Evolutionary conservation across 768 basidiomycete genomes (phyloP).

Genomic region (Mycena chlorophos): DNA sequence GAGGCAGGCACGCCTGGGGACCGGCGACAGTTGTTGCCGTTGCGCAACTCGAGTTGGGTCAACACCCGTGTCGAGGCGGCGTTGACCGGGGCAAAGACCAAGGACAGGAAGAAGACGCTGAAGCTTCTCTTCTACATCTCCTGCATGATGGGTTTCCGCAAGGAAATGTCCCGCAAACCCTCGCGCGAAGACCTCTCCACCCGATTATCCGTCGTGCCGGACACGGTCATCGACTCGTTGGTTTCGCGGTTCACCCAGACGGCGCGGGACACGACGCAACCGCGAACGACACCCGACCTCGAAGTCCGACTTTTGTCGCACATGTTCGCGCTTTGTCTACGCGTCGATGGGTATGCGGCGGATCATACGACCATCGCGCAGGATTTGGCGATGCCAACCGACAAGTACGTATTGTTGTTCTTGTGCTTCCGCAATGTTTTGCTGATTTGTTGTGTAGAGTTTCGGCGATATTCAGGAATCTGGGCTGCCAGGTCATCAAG

Average conservation of each 20-base stretch:
- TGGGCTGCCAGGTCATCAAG: conserved; percentile 72
- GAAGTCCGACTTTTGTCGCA: conserved; percentile 74
- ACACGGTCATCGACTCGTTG: conserved; percentile 69
- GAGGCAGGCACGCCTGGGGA: conserved; percentile 49
- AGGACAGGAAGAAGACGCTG: conserved; percentile 61
- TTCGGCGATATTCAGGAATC: conserved; percentile 47
- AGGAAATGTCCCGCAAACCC: conserved; percentile 39
- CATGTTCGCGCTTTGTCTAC: conserved; percentile 79
- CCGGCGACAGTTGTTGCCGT: conserved; percentile 59
- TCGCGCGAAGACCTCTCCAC: conserved; percentile 56
- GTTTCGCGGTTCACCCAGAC: conserved; percentile 80
- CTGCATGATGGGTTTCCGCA: conserved; percentile 72
- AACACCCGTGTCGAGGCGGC: conserved; percentile 56
- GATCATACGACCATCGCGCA: conserved; percentile 67
- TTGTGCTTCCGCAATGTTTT: background rate
- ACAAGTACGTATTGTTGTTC: conserved; percentile 52
- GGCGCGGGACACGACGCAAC: conserved; percentile 59
- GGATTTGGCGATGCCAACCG: conserved; percentile 66
- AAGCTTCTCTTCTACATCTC: conserved; percentile 82
- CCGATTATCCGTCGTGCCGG: conserved; percentile 58
- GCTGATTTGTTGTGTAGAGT: conserved; percentile 30
- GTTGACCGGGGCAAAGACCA: conserved; percentile 47
- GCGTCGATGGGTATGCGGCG: conserved; percentile 73
- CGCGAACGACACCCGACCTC: conserved; percentile 65
- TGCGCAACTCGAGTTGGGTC: conserved; percentile 66